Conservation (phyloP, 2,329 filamentous ascomycete species). For the Xylariaceae sp. region DNA sequence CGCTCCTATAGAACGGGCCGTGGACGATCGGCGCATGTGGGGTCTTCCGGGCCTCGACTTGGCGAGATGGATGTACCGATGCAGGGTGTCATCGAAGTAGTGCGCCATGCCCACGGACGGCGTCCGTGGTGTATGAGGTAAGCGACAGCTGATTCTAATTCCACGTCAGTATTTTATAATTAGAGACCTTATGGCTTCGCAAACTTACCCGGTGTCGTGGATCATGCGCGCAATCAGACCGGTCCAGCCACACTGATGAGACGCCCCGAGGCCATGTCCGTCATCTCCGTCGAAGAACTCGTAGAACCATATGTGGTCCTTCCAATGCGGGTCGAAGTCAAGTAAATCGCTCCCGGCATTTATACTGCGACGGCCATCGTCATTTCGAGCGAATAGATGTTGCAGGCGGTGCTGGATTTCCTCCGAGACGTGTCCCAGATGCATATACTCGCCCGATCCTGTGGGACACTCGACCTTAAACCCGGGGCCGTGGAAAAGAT, state of each 20-base stretch:
- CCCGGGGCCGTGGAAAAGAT: conserved; percentile 87
- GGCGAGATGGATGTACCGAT: conserved; percentile 42
- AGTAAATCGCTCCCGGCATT: conserved; percentile 79
- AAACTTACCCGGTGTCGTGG: conserved; percentile 84
- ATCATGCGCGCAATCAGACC: conserved; percentile 95
- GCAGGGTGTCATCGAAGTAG: conserved; percentile 91
- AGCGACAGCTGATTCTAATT: conserved; percentile 72
- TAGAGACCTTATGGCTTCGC: not conserved
- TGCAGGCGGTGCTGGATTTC: conserved; percentile 92
- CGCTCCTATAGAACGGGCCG: conserved; percentile 74
- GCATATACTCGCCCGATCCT: conserved; percentile 90
- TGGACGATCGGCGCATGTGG: conserved; percentile 70
- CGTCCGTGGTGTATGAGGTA: conserved; percentile 88
- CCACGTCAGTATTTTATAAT: conserved; percentile 36
- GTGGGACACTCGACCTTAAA: conserved; percentile 91
- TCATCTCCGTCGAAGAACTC: conserved; percentile 95
- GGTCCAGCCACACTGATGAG: conserved; percentile 95
- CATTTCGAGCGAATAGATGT: conserved; percentile 78
- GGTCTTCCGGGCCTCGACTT: conserved; percentile 42
- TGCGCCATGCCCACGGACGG: conserved; percentile 78
- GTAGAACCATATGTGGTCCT: conserved; percentile 90
- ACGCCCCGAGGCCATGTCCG: conserved; percentile 83
- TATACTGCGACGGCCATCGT: conserved; percentile 82
- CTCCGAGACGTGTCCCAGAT: conserved; percentile 88
- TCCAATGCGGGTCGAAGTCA: conserved; percentile 91